A percentile compares a stretch with the other conserved stretches of the same genome.
phyloP scores from a whole-genome alignment of 1,139 yeast species.

The Trichomonascaceae sp. region DNA sequence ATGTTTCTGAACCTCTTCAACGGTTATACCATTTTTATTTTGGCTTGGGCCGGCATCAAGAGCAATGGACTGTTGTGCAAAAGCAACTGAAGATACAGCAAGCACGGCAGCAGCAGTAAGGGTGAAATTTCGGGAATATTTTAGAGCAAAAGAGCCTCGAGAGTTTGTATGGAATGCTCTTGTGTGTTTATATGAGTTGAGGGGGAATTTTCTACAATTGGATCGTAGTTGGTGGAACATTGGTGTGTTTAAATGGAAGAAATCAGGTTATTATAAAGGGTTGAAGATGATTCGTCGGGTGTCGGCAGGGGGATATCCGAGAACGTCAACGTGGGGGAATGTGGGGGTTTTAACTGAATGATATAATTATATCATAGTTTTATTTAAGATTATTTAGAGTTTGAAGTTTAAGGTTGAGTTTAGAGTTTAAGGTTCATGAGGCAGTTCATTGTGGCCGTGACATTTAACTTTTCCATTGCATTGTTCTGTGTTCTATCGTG shows the following conservation, averaged over 20 bases:
- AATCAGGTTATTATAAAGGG: not conserved
- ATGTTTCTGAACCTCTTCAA: conserved; percentile 6
- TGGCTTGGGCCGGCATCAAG: not conserved
- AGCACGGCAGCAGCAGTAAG: not conserved
- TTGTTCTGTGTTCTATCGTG: too few relatives aligned
- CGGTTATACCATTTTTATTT: not conserved
- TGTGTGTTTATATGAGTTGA: not conserved
- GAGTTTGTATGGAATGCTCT: not conserved
- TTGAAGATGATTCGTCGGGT: not conserved
- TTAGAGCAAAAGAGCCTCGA: not conserved
- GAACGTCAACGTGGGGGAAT: not conserved
- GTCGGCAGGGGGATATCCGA: not conserved
- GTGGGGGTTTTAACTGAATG: not conserved
- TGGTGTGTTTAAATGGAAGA: not conserved
- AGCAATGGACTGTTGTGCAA: not conserved
- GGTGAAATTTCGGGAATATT: not conserved
- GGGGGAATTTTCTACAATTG: not conserved
- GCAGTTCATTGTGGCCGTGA: too few relatives aligned
- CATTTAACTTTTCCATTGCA: too few relatives aligned
- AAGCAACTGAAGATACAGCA: not conserved
- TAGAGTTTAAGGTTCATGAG: not conserved
- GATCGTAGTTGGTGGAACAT: not conserved
- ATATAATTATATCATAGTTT: not conserved
- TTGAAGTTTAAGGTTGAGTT: not conserved
- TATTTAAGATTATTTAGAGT: not conserved